Evolutionary conservation across 2,329 filamentous ascomycete genomes (phyloP).

Genomic region (Xylariaceae sp.): DNA sequence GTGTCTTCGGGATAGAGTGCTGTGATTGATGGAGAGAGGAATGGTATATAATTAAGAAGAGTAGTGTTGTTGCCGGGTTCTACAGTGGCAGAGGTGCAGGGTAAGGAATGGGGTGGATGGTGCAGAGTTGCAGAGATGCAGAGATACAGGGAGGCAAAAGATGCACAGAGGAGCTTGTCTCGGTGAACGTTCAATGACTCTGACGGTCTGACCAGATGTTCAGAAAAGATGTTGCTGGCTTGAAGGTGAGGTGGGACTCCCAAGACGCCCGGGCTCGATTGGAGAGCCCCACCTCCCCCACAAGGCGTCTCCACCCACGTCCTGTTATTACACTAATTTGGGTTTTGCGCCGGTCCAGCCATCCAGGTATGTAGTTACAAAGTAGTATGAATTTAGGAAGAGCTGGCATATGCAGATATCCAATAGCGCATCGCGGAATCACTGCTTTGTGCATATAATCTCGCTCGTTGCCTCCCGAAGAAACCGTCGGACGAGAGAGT

Average conservation of each 20-base stretch:
- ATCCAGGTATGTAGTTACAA: background rate
- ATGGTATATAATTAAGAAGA: background rate
- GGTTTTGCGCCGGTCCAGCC: background rate
- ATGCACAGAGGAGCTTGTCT: slow-evolving; percentile 4
- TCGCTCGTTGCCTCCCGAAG: no score
- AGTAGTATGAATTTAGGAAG: background rate
- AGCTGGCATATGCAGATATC: no score
- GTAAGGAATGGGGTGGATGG: background rate
- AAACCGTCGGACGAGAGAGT: background rate
- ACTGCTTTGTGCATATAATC: no score
- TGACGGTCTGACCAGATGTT: slow-evolving; percentile 12
- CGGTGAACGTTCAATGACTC: slow-evolving; percentile 8
- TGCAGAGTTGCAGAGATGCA: background rate
- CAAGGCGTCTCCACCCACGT: slow-evolving; percentile 3
- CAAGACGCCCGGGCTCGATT: background rate
- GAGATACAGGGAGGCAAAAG: background rate
- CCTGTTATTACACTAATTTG: background rate
- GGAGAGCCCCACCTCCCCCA: background rate
- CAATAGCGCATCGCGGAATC: no score
- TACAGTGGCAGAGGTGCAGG: background rate
- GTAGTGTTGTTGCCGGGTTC: background rate
- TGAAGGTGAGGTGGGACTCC: slow-evolving; percentile 13
- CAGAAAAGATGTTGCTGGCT: slow-evolving; percentile 7
- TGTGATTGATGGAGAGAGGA: no score
- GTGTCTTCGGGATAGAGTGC: background rate